Evolutionary conservation across 305 asterid genomes (phyloP).

Genomic region (Fraxinus latifolia): DNA sequence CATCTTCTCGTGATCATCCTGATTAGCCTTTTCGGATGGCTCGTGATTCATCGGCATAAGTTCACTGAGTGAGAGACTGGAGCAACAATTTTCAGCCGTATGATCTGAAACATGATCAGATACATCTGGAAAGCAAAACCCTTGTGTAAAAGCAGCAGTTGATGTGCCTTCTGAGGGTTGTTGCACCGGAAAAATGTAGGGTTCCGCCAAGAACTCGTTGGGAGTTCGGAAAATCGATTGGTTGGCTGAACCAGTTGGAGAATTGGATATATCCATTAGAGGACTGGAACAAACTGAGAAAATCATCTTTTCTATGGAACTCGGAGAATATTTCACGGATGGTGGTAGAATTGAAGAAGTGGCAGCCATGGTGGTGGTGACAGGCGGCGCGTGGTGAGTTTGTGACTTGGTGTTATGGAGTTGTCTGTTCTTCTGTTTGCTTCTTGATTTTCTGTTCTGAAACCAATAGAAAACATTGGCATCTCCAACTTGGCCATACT

Average conservation of each 20-base stretch:
- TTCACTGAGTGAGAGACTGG: constrained; percentile 33
- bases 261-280: constrained; percentile 24
- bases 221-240: constrained; percentile 41
- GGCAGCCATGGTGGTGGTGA: background rate
- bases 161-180: constrained; percentile 10
- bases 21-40: constrained; percentile 21
- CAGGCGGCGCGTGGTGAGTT: constrained; percentile 12
- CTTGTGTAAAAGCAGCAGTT: constrained; percentile 23
- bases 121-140: constrained; percentile 37
- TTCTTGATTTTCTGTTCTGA: constrained; percentile 88
- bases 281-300: constrained; percentile 29
- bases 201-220: constrained; percentile 41
- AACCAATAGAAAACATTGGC: constrained; percentile 97
- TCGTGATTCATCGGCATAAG: constrained; percentile 41
- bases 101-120: constrained; percentile 10
- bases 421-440: constrained; percentile 82
- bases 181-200: constrained; percentile 47
- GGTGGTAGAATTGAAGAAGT: constrained; percentile 6
- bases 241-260: constrained; percentile 62
- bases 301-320: constrained; percentile 33
- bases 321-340: constrained; percentile 49
- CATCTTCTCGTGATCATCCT: constrained; percentile 33
- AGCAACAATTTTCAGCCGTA: constrained; percentile 19
- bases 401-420: constrained; percentile 38
- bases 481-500: constrained; percentile 90